Evolutionary conservation across 257 asterid species (phyloP).

Genomic region (Solanum verrucosum): DNA sequence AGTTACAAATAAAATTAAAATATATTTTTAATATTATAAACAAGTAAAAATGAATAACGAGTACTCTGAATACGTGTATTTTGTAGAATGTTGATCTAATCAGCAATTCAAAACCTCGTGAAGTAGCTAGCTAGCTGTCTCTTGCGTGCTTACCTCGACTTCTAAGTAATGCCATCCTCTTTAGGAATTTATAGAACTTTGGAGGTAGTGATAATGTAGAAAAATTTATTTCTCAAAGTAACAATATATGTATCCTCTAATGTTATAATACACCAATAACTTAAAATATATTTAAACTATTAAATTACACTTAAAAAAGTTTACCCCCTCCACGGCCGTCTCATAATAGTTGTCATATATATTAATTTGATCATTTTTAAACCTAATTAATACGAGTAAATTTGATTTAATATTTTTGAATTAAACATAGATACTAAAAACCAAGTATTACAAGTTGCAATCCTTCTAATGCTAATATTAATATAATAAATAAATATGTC

Average conservation of each 20-base stretch:
- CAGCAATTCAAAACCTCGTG: background rate
- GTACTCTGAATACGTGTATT: background rate
- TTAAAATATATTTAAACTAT: too few species aligned
- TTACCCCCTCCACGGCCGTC: background rate
- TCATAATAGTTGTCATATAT: background rate
- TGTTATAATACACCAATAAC: background rate
- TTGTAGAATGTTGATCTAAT: background rate
- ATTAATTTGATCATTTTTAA: too few species aligned
- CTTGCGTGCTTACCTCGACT: background rate
- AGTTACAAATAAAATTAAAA: too few species aligned
- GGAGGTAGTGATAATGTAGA: too few species aligned
- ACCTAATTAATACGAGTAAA: background rate
- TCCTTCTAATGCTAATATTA: background rate
- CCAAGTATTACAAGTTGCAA: background rate
- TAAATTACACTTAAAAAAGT: background rate
- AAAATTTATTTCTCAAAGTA: background rate
- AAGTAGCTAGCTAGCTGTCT: background rate
- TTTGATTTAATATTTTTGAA: too few species aligned
- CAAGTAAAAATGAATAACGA: background rate
- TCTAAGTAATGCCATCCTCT: background rate
- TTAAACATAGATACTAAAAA: too few species aligned
- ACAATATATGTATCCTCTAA: background rate
- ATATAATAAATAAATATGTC: too few species aligned
- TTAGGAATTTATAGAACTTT: background rate
- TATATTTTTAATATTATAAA: too few species aligned